A percentile compares a stretch with the other conserved stretches of the same genome.
Evolutionary conservation across 495 filamentous ascomycete genomes (phyloP).

Genomic region (Parachaetomium inaequale): DNA sequence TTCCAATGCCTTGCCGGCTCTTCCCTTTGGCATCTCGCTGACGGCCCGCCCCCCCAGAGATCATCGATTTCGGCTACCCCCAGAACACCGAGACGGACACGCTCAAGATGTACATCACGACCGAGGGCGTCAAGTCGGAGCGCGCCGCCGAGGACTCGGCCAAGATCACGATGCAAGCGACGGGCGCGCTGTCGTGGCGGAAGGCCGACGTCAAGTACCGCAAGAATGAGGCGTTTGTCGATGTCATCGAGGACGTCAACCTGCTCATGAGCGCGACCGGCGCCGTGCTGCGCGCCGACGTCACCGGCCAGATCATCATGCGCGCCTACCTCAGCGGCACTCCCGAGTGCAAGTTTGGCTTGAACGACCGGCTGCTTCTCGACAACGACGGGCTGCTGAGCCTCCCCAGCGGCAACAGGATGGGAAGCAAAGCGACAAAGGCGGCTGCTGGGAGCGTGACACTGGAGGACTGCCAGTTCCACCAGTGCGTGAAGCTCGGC

Average conservation of each 20-base stretch:
- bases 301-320: slow-evolving; percentile 98
- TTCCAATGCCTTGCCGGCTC: slow-evolving; percentile 4
- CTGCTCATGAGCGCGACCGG: slow-evolving; percentile 96
- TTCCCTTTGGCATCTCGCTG: not conserved
- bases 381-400: slow-evolving; percentile 69
- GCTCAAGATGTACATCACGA: slow-evolving; percentile 99
- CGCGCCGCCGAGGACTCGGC: slow-evolving; percentile 88
- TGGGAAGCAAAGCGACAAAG: slow-evolving; percentile 81
- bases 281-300: slow-evolving; percentile 92
- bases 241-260: slow-evolving; percentile 99
- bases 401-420: slow-evolving; percentile 64
- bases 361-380: slow-evolving; percentile 91
- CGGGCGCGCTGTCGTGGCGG: slow-evolving; percentile 93
- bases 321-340: slow-evolving; percentile 95
- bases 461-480: slow-evolving; percentile 97
- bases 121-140: slow-evolving; percentile 96
- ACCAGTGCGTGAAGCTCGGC: slow-evolving; percentile 97
- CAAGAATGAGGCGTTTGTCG: slow-evolving; percentile 98
- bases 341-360: slow-evolving; percentile 98
- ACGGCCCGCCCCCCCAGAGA: slow-evolving; percentile 56
- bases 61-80: slow-evolving; percentile 98
- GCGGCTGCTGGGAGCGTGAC: slow-evolving; percentile 95
- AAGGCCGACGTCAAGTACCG: slow-evolving; percentile 97
- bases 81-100: slow-evolving; percentile 99
- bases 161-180: slow-evolving; percentile 98